Percentiles rank a stretch among this genome's conserved stretches.
These are phyloP conservation scores for Eutrema heterophyllum DNA, from an alignment of 345 rosid genomes.

Conservation along the genomic window DNA sequence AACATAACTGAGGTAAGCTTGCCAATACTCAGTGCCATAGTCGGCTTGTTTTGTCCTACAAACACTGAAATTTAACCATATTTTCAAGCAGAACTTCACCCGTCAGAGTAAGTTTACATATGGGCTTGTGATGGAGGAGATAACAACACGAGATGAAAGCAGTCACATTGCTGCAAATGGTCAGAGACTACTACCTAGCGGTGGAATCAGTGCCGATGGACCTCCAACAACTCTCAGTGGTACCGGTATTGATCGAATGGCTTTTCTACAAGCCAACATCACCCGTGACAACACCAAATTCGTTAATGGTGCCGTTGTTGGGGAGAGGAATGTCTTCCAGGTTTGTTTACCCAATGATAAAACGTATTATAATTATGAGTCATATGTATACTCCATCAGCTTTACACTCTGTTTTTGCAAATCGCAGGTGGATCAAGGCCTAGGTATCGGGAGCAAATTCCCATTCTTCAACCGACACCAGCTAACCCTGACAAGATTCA, in stretches of 20 bases:
- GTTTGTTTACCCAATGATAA: conserved; percentile 35
- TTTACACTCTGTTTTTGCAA: conserved; percentile 11
- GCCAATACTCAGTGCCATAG: conserved; percentile 1
- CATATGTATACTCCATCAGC: not conserved
- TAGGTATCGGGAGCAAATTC: conserved; percentile 90
- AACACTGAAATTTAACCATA: not conserved
- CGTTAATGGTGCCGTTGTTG: conserved; percentile 95
- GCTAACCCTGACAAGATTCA: conserved; percentile 72
- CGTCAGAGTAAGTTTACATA: conserved; percentile 98
- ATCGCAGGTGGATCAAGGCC: conserved; percentile 92
- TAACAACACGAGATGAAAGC: conserved; percentile 96
- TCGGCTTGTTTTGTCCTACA: not conserved
- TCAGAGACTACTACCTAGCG: conserved; percentile 91
- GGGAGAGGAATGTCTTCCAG: conserved; percentile 95
- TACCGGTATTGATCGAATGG: conserved; percentile 86
- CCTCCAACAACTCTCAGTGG: conserved; percentile 99
- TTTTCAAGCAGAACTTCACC: conserved; percentile 71
- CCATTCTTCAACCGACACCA: conserved; percentile 99
- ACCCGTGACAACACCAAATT: conserved; percentile 97
- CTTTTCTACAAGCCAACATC: conserved; percentile 89
- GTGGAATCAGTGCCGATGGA: conserved; percentile 98
- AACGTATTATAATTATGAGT: not conserved
- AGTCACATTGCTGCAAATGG: conserved; percentile 84
- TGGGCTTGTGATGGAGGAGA: conserved; percentile 98
- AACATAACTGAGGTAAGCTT: conserved; percentile 85